Evolutionary conservation across 805 yeast species (phyloP).

Genomic region (Candida ficus): DNA sequence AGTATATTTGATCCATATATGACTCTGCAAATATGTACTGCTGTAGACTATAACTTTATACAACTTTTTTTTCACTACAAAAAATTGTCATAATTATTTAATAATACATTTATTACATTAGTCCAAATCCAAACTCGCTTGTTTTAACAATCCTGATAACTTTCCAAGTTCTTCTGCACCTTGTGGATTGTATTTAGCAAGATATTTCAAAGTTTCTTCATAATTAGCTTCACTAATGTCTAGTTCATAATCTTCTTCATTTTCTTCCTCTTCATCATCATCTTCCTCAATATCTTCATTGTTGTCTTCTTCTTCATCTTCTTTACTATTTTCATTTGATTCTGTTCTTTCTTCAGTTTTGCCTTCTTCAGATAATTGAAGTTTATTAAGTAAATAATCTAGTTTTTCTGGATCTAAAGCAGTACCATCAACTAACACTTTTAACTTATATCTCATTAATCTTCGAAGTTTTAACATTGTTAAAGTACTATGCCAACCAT

Average conservation of each 20-base stretch:
- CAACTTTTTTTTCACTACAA: too few relatives aligned
- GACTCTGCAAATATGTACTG: too few relatives aligned
- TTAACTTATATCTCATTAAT: conserved; percentile 67
- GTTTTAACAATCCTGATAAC: conserved; percentile 16
- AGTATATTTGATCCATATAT: too few relatives aligned
- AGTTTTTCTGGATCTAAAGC: conserved; percentile 37
- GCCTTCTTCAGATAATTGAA: conserved; percentile 22
- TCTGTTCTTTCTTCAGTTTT: conserved; percentile 21
- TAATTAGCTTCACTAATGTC: conserved; percentile 22
- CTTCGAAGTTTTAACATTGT: conserved; percentile 61
- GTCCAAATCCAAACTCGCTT: conserved; percentile 10
- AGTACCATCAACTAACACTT: conserved; percentile 45
- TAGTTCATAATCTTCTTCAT: conserved; percentile 28
- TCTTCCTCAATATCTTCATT: conserved; percentile 26
- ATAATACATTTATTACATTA: background rate
- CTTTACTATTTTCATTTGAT: conserved; percentile 8
- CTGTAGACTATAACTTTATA: too few relatives aligned
- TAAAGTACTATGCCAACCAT: conserved; percentile 75
- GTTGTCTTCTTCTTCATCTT: conserved; percentile 17
- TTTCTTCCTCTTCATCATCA: conserved; percentile 26
- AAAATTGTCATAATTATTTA: too few relatives aligned
- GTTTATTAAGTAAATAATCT: conserved; percentile 31
- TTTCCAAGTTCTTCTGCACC: conserved; percentile 20
- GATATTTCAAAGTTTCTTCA: conserved; percentile 18
- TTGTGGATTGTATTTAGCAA: conserved; percentile 20